These are phyloP conservation scores for Helianthus annuus DNA, from an alignment of 129 eudicot species.

Conservation along the genomic window HanXRQr2.0-SUNRISE NC_035436.2:158671963-158672462, in stretches of 20 bases:
- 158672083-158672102: constrained; percentile 56
- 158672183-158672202: background rate
- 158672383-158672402: constrained; percentile 36
- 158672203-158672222: background rate
- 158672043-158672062: constrained; percentile 42
- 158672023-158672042: constrained; percentile 45
- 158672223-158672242: background rate
- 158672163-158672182: constrained; percentile 43
- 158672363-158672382: constrained; percentile 40
- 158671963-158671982: constrained; percentile 21
- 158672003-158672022: constrained; percentile 55
- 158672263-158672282: background rate
- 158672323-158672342: constrained; percentile 39
- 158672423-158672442: constrained; percentile 46
- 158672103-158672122: constrained; percentile 45
- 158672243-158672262: background rate
- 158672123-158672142: constrained; percentile 28
- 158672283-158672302: constrained; percentile 33
- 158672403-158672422: constrained; percentile 45
- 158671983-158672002: constrained; percentile 41
- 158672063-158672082: constrained; percentile 47
- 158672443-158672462: constrained; percentile 49
- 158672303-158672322: constrained; percentile 37
- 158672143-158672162: constrained; percentile 49
- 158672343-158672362: constrained; percentile 26